phyloP scores from a whole-genome alignment of 2,329 filamentous ascomycete species.

The Graphium sp. region DNA sequence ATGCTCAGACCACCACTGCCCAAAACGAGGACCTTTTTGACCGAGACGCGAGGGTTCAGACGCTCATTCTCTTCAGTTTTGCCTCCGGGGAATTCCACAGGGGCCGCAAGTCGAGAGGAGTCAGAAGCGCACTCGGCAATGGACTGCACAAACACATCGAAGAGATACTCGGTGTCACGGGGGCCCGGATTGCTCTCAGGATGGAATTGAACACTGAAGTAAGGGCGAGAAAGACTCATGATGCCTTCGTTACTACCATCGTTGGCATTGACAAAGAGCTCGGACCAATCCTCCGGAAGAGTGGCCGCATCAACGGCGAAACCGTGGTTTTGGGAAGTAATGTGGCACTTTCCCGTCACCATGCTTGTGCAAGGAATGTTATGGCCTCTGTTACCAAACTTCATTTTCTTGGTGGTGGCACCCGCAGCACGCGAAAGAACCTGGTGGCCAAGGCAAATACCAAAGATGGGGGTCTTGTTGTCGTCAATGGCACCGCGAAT shows the following conservation, averaged over 20 bases:
- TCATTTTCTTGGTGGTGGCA: slow-evolving; percentile 84
- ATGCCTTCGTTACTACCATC: slow-evolving; percentile 98
- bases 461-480: slow-evolving; percentile 76
- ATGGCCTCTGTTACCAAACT: slow-evolving; percentile 96
- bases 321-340: slow-evolving; percentile 97
- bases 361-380: slow-evolving; percentile 97
- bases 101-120: slow-evolving; percentile 46
- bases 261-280: slow-evolving; percentile 96
- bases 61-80: slow-evolving; percentile 62
- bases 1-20: slow-evolving; percentile 93
- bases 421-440: slow-evolving; percentile 78
- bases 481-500: slow-evolving; percentile 61
- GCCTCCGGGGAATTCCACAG: slow-evolving; percentile 79
- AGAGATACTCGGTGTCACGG: slow-evolving; percentile 88
- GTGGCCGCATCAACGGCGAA: slow-evolving; percentile 75
- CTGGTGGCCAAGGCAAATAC: slow-evolving; percentile 93
- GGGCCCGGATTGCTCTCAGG: slow-evolving; percentile 93
- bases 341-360: slow-evolving; percentile 92
- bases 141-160: slow-evolving; percentile 88
- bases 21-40: slow-evolving; percentile 89
- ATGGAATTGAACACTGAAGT: slow-evolving; percentile 99
- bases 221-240: slow-evolving; percentile 67
- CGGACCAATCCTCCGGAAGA: slow-evolving; percentile 67
- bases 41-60: slow-evolving; percentile 60
- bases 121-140: slow-evolving; percentile 58